A percentile compares a stretch with the other conserved stretches of the same genome.
These are phyloP conservation scores for Chlamydomonas reinhardtii DNA, from an alignment of 163 green algal species.

Conservation along the genomic window DNA sequence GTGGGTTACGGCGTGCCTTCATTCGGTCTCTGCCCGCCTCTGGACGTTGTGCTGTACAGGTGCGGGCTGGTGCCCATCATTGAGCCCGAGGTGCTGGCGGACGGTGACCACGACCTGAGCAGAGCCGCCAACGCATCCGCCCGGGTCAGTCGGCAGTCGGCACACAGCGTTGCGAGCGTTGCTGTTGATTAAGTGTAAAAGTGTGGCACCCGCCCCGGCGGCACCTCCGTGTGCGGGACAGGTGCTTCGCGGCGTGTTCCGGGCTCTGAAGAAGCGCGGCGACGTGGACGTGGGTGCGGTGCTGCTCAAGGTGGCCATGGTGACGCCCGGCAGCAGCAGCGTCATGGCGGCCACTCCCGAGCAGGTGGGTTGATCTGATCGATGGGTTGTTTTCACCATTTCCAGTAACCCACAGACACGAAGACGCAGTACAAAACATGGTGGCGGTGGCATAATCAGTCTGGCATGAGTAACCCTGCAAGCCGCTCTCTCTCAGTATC, in stretches of 20 bases:
- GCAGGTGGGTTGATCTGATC: too few relatives aligned
- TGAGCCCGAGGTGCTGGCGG: conserved; percentile 88
- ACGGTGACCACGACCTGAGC: conserved; percentile 73
- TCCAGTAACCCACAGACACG: too few relatives aligned
- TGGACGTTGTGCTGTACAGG: neutral
- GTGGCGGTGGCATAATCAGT: too few relatives aligned
- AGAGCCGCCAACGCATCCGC: neutral
- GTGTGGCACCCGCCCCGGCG: neutral
- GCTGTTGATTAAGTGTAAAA: too few relatives aligned
- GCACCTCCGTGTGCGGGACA: neutral
- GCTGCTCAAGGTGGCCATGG: conserved; percentile 41
- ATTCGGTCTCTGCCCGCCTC: too few relatives aligned
- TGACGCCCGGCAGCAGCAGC: conserved; percentile 5
- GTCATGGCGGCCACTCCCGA: conserved; percentile 11
- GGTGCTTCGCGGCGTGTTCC: conserved; percentile 24
- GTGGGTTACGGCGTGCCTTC: too few relatives aligned
- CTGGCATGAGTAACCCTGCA: too few relatives aligned
- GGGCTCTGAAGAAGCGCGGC: neutral
- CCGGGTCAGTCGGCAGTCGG: neutral
- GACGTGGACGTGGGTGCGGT: conserved; percentile 12
- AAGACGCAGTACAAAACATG: too few relatives aligned
- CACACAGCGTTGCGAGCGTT: neutral
- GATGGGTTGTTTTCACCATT: too few relatives aligned
- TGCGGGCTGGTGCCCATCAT: conserved; percentile 82
- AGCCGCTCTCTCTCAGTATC: too few relatives aligned